A percentile compares a stretch with the other conserved stretches of the same genome.
These are phyloP conservation scores for Aegilops sharonensis DNA, from an alignment of 176 grass and related monocot genomes.

Conservation along the genomic window DNA sequence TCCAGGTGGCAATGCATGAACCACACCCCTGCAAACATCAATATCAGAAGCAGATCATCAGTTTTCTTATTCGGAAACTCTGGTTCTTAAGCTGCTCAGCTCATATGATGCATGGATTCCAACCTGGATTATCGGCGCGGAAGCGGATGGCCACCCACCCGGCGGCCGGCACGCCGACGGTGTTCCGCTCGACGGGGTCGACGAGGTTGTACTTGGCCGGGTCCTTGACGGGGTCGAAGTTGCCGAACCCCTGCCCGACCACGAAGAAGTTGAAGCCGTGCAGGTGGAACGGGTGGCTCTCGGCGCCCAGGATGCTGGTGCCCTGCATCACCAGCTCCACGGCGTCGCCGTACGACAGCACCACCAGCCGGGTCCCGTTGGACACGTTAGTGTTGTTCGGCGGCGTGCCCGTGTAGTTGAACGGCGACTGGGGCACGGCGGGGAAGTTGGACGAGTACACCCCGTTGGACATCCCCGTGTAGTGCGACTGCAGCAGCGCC, in stretches of 20 bases:
- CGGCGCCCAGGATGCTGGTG: slow-evolving; percentile 45
- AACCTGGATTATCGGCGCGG: slow-evolving; percentile 68
- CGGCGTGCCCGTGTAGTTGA: slow-evolving; percentile 72
- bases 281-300: slow-evolving; percentile 79
- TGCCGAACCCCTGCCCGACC: slow-evolving; percentile 61
- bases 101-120: neutral
- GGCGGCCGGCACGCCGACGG: slow-evolving; percentile 53
- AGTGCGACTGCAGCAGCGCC: slow-evolving; percentile 71
- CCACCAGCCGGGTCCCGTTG: slow-evolving; percentile 61
- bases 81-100: neutral
- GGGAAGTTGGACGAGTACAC: slow-evolving; percentile 65
- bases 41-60: neutral
- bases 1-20: slow-evolving; percentile 96
- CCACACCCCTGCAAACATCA: slow-evolving; percentile 58
- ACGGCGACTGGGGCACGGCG: slow-evolving; percentile 23
- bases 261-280: slow-evolving; percentile 83
- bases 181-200: slow-evolving; percentile 74
- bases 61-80: neutral
- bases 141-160: slow-evolving; percentile 73
- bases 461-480: slow-evolving; percentile 43
- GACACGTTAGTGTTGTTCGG: slow-evolving; percentile 55
- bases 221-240: slow-evolving; percentile 50
- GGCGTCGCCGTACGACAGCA: slow-evolving; percentile 43
- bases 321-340: slow-evolving; percentile 77
- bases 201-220: slow-evolving; percentile 64